A percentile compares a stretch with the other conserved stretches of the same genome.
These are phyloP conservation scores for Stevia rebaudiana DNA, from an alignment of 140 eudicot species.

Conservation along the genomic window DNA sequence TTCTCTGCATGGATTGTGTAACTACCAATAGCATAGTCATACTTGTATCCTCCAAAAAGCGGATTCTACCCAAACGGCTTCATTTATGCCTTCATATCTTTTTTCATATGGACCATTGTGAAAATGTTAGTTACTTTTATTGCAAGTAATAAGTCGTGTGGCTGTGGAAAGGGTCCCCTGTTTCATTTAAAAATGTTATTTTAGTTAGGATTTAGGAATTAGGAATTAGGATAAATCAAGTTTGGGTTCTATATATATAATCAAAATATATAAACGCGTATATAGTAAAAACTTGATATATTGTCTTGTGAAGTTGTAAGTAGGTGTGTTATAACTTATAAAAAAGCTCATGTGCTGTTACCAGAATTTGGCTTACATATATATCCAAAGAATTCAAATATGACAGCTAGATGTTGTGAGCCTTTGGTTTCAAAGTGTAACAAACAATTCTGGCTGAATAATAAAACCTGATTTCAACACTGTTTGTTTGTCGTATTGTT, in stretches of 20 bases:
- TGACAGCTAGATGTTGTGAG: not conserved
- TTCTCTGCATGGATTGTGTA: not conserved
- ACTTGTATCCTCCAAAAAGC: not conserved
- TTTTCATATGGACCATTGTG: not conserved
- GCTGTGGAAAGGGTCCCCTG: conserved; percentile 3
- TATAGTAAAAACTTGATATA: not conserved
- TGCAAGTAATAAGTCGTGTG: conserved; percentile 2
- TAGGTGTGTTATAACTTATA: not conserved
- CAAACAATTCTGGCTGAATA: not conserved
- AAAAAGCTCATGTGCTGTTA: not conserved
- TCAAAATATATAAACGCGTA: not conserved
- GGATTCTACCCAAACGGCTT: not conserved
- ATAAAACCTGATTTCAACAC: not conserved
- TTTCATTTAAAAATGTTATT: not conserved
- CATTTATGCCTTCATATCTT: not conserved
- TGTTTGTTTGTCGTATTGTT: not conserved
- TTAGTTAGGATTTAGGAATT: not conserved
- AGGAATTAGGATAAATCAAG: no score
- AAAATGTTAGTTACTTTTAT: not conserved
- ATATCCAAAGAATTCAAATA: not conserved
- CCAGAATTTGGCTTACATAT: not conserved
- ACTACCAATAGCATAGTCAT: not conserved
- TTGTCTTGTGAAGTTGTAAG: conserved; percentile 2
- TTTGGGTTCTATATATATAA: conserved; percentile 4
- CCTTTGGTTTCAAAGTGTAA: not conserved